Evolutionary conservation across 1,284 basidiomycete genomes (phyloP), one percentile per base, ranked within the genome.

Genomic region (Ceratobasidium sp.): DNA sequence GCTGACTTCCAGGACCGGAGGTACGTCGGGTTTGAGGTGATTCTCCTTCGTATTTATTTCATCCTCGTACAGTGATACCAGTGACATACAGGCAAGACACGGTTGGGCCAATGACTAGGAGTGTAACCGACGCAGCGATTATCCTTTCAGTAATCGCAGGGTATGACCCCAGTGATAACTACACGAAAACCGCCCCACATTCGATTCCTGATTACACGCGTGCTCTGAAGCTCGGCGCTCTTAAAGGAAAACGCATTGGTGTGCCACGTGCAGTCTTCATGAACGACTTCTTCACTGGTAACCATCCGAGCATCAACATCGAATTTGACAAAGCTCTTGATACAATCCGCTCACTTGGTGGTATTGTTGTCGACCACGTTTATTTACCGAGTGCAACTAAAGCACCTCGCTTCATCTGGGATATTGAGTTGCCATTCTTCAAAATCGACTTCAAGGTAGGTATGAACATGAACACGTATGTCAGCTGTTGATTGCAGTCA

Each of bases 81-180:
- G 86, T 89, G 8, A 87, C 87, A 0, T 81, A 82, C 34, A 84
- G 89, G 75, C 88, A 89, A 78, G 89, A 90, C 75, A 88, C 87
- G 0, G 83, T 89, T 1, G 89, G 89, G 0, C 88, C 89, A 0
- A 85, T 90, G 76, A 81, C 84, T 0, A 84, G 88, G 39, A 86
- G 86, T 1, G 77, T 89, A 34, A 79, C 85, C 0, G 89, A 91
- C 72, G 88, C 86, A 0, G 88, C 88, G 0, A 81, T 85, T 45
- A 84, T 90, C 1, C 82, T 90, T 21, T 77, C 79, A 9, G 76
- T 86, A 43, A 89, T 91, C 62, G 88, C 88, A 0, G 88, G 89
- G 0, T 82, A 80, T 21, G 89, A 86, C 72, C 79, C 79, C 1
- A 84, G 85, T 50, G 89, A 91, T 78, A 86, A 87, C 75, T 87